Evolutionary conservation across 192 early-diverging fungal genomes (phyloP).

Genomic region (Anaeromyces robustus): DNA sequence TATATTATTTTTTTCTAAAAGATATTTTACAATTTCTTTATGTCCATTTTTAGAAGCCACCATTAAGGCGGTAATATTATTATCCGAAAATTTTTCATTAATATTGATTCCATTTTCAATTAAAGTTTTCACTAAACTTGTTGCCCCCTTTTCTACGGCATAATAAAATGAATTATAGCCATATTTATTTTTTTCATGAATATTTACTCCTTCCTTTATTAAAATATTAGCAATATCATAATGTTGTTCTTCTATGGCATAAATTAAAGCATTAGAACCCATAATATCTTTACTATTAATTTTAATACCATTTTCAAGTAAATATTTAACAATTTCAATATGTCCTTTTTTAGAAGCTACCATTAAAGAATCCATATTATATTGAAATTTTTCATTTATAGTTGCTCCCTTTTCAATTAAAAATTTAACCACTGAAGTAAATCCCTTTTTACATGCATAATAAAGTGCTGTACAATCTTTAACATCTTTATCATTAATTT

Average conservation of each 20-base stretch:
- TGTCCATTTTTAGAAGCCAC: not conserved
- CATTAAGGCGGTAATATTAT: not conserved
- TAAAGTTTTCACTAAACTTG: not conserved
- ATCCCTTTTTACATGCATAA: not conserved
- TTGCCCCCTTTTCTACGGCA: not conserved
- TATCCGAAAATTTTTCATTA: not conserved
- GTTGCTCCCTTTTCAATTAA: not conserved
- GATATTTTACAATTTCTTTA: not conserved
- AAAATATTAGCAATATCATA: not conserved
- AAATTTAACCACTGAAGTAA: not conserved
- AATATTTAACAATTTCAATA: not conserved
- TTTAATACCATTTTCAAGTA: not conserved
- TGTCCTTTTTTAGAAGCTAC: not conserved
- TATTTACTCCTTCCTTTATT: not conserved
- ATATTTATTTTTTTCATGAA: not conserved
- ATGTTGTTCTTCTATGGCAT: not conserved
- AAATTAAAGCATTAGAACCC: not conserved
- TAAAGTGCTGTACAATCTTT: not conserved
- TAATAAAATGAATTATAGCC: not conserved
- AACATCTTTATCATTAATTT: not conserved
- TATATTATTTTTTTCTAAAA: not conserved
- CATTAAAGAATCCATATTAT: not conserved
- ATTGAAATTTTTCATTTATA: not conserved
- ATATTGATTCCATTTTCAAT: not conserved
- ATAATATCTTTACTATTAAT: not conserved